Base-by-base conservation (phyloP, 129 eudicot genomes). In the Scalesia atractyloides region DNA sequence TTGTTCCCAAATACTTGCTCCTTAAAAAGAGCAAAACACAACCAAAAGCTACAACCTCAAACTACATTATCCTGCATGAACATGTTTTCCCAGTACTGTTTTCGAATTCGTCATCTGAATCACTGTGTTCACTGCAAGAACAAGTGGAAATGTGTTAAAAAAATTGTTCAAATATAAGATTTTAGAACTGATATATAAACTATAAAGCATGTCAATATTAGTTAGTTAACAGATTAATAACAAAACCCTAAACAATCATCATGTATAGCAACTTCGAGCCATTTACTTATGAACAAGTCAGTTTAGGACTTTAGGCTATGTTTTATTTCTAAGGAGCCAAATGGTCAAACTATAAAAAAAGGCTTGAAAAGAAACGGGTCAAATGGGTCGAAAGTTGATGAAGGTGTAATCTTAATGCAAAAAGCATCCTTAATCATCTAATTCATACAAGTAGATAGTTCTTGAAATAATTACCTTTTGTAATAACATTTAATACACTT, bases 31-130 rank as follows among this genome's bases (percentile, higher is more conserved):
- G 46, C 58, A 19, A 46, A 61, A 60, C 60, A 34, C 62, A n/a
- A 62, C 24, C 39, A 22, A 64, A 74, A 66, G 24, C 80, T 44
- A 68, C 15, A 66, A 46, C 24, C 26, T 49, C 46, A 77, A 69
- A 69, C 83, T 86, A 91, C 97, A 91, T 91, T 62, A 91, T 88
- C 82, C 69, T 82, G 91, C 97, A 91, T n/a, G 89, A 81, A 74
- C 97, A 91, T 41, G 92, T 82, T 81, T 80, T 82, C 66, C 75
- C 85, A 53, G 68, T 74, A 59, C 79, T 70, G 44, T 67, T 72
- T 68, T 82, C 90, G 71, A 86, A 88, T 64, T 88, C 97, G 44
- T 91, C 88, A 36, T 91, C 97, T 19, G 96, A 86, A 52, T 71
- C 84, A 49, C 87, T 84, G 58, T 66, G 74, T 44, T 90, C 97